Conservation (phyloP, 2,329 filamentous ascomycete genomes). For the Neoarthrinium moseri region DNA sequence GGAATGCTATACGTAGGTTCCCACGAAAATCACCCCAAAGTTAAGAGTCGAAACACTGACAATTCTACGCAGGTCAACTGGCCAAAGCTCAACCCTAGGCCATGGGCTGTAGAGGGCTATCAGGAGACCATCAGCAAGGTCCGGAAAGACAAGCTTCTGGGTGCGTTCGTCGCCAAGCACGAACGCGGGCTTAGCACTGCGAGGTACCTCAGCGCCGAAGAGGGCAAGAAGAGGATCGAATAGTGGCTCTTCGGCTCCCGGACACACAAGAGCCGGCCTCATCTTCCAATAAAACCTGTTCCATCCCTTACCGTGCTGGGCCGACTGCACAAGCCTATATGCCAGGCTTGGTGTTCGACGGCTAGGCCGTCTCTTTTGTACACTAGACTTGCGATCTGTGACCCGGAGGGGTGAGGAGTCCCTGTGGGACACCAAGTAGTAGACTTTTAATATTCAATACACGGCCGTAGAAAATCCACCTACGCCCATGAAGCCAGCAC, state of each 20-base stretch:
- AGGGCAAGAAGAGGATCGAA: slow-evolving; percentile 98
- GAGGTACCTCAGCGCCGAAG: slow-evolving; percentile 81
- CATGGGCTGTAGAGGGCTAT: slow-evolving; percentile 84
- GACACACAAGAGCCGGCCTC: background rate
- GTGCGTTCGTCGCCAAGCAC: slow-evolving; percentile 69
- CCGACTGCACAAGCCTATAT: too few relatives aligned
- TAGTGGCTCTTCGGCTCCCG: slow-evolving; percentile 36
- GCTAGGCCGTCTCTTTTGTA: too few relatives aligned
- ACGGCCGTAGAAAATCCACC: too few relatives aligned
- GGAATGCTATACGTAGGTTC: slow-evolving; percentile 90
- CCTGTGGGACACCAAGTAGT: too few relatives aligned
- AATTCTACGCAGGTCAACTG: slow-evolving; percentile 79
- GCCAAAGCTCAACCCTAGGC: slow-evolving; percentile 90
- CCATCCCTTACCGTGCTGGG: too few relatives aligned
- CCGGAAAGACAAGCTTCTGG: slow-evolving; percentile 78
- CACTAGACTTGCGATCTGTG: too few relatives aligned
- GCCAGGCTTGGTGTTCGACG: too few relatives aligned
- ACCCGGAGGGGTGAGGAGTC: too few relatives aligned
- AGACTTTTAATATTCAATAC: too few relatives aligned
- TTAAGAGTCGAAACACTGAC: slow-evolving; percentile 16
- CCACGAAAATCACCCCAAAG: background rate
- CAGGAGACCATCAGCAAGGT: slow-evolving; percentile 83
- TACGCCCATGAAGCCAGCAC: too few relatives aligned
- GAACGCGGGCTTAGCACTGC: slow-evolving; percentile 83
- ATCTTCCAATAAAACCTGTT: background rate